A percentile compares a stretch with the other conserved stretches of the same genome.
These are phyloP conservation scores for Alternaria sp. DNA, from an alignment of 2,329 filamentous ascomycete species.

Conservation along the genomic window DNA sequence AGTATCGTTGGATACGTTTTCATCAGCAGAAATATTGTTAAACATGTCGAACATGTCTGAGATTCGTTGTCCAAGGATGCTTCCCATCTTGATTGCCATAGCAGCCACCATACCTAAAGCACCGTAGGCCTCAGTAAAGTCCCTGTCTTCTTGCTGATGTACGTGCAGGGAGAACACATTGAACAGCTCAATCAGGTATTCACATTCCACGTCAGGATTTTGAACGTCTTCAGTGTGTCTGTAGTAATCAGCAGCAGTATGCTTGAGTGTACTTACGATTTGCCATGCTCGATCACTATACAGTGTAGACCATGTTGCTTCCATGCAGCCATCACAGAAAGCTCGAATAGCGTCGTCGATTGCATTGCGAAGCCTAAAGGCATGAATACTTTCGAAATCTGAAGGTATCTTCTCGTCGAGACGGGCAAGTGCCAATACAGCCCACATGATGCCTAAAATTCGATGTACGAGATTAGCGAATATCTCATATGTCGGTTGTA, in stretches of 20 bases:
- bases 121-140: not conserved
- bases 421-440: not conserved
- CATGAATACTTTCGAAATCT: not conserved
- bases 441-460: not conserved
- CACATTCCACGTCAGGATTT: not conserved
- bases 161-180: not conserved
- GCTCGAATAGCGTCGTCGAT: not conserved
- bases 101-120: not conserved
- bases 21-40: not conserved
- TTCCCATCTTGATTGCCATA: not conserved
- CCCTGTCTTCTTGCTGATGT: not conserved
- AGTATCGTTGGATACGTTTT: not conserved
- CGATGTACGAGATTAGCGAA: no score
- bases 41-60: not conserved
- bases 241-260: not conserved
- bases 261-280: not conserved
- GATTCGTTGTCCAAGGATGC: not conserved
- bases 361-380: not conserved
- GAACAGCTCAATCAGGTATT: not conserved
- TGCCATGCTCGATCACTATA: not conserved
- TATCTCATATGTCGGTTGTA: no score
- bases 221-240: not conserved
- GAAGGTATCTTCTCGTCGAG: slow-evolving; percentile 2
- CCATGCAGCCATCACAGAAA: not conserved
- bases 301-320: not conserved